phyloP scores from a whole-genome alignment of 2,329 filamentous ascomycete genomes.

The Ophiosphaerella korrae region DNA sequence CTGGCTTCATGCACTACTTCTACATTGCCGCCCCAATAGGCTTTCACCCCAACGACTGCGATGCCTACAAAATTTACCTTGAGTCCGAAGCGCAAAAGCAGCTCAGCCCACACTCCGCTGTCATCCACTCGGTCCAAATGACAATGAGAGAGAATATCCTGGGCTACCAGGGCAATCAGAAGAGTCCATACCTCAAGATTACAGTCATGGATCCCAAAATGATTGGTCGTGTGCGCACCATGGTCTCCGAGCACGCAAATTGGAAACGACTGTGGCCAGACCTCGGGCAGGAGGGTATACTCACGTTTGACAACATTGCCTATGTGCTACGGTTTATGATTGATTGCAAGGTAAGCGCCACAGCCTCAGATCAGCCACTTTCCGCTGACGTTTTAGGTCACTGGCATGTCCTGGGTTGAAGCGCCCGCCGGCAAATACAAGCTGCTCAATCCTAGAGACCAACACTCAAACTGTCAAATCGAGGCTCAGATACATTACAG shows the following conservation, averaged over 20 bases:
- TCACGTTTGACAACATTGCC: slow-evolving; percentile 95
- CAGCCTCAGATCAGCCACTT: not conserved
- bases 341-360: slow-evolving; percentile 73
- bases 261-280: slow-evolving; percentile 85
- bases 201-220: slow-evolving; percentile 87
- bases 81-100: slow-evolving; percentile 72
- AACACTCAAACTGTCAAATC: slow-evolving; percentile 94
- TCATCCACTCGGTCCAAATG: slow-evolving; percentile 81
- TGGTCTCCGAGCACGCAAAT: slow-evolving; percentile 79
- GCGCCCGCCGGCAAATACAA: slow-evolving; percentile 75
- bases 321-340: slow-evolving; percentile 98
- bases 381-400: slow-evolving; percentile 59
- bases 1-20: slow-evolving; percentile 93
- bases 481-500: slow-evolving; percentile 84
- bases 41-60: slow-evolving; percentile 79
- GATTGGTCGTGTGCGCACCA: slow-evolving; percentile 75
- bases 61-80: slow-evolving; percentile 77
- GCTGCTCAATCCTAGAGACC: slow-evolving; percentile 67
- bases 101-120: slow-evolving; percentile 64
- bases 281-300: slow-evolving; percentile 65
- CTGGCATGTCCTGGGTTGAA: slow-evolving; percentile 98
- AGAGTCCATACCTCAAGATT: slow-evolving; percentile 91
- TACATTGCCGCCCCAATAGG: slow-evolving; percentile 86
- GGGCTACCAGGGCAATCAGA: slow-evolving; percentile 90
- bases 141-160: slow-evolving; percentile 89